A percentile compares a stretch with the other conserved stretches of the same genome.
phyloP scores from a whole-genome alignment of 495 filamentous ascomycete genomes.

The Daldinia caldariorum region DNA sequence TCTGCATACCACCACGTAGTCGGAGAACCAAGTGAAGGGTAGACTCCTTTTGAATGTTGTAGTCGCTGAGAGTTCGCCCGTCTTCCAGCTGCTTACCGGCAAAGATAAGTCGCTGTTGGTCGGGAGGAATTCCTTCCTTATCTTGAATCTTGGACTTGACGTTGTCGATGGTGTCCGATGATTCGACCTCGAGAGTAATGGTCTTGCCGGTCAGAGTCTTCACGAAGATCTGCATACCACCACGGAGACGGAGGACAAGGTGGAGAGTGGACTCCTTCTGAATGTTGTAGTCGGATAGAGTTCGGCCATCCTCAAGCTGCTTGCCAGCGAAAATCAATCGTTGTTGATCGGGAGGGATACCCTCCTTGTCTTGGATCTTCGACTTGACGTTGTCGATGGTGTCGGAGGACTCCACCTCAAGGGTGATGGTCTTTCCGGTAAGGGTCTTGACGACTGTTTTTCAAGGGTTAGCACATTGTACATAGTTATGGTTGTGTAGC shows the following conservation, averaged over 20 bases:
- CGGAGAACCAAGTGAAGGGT: conserved; percentile 97
- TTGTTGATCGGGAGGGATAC: conserved; percentile 93
- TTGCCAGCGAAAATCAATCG: conserved; percentile 97
- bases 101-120: conserved; percentile 99
- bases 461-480: conserved; percentile 34
- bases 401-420: conserved; percentile 95
- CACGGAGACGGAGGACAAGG: conserved; percentile 94
- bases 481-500: neutral
- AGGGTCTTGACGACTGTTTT: conserved; percentile 81
- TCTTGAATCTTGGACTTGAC: conserved; percentile 97
- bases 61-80: conserved; percentile 91
- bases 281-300: conserved; percentile 96
- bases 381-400: conserved; percentile 95
- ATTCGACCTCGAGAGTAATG: conserved; percentile 91
- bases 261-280: conserved; percentile 98
- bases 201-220: conserved; percentile 89
- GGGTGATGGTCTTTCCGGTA: conserved; percentile 97
- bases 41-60: conserved; percentile 99
- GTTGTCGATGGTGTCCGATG: conserved; percentile 92
- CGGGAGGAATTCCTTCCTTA: conserved; percentile 99
- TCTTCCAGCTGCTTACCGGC: conserved; percentile 86
- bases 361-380: conserved; percentile 91
- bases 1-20: conserved; percentile 97
- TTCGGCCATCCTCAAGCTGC: conserved; percentile 85
- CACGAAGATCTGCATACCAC: conserved; percentile 97